Conservation (phyloP, 192 early-diverging fungal genomes). For the Coemansia sp. region DNA sequence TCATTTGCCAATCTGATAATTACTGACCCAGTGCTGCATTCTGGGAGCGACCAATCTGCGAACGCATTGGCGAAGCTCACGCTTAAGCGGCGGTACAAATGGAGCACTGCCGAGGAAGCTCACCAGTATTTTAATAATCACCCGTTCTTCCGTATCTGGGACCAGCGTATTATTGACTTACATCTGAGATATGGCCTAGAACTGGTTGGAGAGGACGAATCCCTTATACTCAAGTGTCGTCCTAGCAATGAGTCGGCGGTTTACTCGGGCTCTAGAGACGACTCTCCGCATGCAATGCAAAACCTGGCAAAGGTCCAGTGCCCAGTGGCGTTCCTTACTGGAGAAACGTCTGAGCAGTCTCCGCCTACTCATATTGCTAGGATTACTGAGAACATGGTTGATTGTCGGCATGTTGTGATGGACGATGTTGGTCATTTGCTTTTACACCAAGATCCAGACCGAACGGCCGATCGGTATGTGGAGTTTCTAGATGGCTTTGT, state of each 20-base stretch:
- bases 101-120: slow-evolving; percentile 15
- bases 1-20: slow-evolving; percentile 33
- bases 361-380: slow-evolving; percentile 16
- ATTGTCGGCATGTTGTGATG: slow-evolving; percentile 32
- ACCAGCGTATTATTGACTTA: slow-evolving; percentile 32
- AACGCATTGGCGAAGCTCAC: slow-evolving; percentile 9
- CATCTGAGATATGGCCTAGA: slow-evolving; percentile 38
- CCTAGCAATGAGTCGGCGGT: slow-evolving; percentile 37
- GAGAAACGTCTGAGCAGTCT: slow-evolving; percentile 24
- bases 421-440: slow-evolving; percentile 35
- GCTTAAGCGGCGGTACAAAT: slow-evolving; percentile 22
- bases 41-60: background rate
- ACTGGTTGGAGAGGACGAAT: background rate
- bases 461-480: slow-evolving; percentile 18
- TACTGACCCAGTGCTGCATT: slow-evolving; percentile 39
- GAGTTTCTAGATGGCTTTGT: slow-evolving; percentile 26
- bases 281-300: slow-evolving; percentile 15
- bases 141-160: slow-evolving; percentile 37
- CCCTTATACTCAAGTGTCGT: slow-evolving; percentile 40
- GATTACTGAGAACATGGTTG: slow-evolving; percentile 20
- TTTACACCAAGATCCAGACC: slow-evolving; percentile 27
- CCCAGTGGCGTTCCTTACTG: slow-evolving; percentile 38
- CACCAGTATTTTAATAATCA: slow-evolving; percentile 38
- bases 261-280: slow-evolving; percentile 20
- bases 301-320: slow-evolving; percentile 30